phyloP scores from a whole-genome alignment of 495 filamentous ascomycete species.

The Tirmania nivea region DNA sequence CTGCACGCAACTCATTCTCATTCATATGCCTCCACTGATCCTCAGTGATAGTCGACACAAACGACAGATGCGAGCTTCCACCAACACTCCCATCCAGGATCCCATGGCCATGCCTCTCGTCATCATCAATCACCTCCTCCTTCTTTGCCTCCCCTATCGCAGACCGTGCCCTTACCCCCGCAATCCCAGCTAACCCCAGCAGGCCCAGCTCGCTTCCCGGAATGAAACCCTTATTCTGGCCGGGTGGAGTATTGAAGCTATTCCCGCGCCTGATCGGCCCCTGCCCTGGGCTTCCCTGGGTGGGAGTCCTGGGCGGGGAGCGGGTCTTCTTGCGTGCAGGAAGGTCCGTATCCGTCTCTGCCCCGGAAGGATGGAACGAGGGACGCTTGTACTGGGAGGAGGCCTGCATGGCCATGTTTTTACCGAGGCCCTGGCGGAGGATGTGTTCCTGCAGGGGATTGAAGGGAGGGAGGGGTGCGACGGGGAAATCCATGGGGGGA shows the following conservation, averaged over 20 bases:
- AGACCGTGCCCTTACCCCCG: too few relatives aligned
- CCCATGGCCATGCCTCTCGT: background rate
- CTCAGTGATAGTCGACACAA: background rate
- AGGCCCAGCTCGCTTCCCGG: too few relatives aligned
- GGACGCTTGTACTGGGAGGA: background rate
- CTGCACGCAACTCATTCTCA: background rate
- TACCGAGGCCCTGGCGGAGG: too few relatives aligned
- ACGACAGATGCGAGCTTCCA: background rate
- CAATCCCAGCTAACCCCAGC: too few relatives aligned
- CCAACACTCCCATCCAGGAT: background rate
- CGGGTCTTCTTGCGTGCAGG: background rate
- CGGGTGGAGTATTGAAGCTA: too few relatives aligned
- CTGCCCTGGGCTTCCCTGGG: too few relatives aligned
- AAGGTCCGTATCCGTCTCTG: background rate
- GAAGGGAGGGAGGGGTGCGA: too few relatives aligned
- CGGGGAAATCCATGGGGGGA: too few relatives aligned
- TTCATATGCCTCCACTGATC: background rate
- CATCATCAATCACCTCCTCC: background rate
- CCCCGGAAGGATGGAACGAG: background rate
- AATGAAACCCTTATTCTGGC: too few relatives aligned
- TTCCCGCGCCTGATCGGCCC: too few relatives aligned
- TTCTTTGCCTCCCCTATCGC: background rate
- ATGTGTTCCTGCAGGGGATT: too few relatives aligned
- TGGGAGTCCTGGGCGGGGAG: background rate
- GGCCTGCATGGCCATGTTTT: too few relatives aligned